Conservation (phyloP, 2,329 filamentous ascomycete species). For the Alternaria panax region DNA sequence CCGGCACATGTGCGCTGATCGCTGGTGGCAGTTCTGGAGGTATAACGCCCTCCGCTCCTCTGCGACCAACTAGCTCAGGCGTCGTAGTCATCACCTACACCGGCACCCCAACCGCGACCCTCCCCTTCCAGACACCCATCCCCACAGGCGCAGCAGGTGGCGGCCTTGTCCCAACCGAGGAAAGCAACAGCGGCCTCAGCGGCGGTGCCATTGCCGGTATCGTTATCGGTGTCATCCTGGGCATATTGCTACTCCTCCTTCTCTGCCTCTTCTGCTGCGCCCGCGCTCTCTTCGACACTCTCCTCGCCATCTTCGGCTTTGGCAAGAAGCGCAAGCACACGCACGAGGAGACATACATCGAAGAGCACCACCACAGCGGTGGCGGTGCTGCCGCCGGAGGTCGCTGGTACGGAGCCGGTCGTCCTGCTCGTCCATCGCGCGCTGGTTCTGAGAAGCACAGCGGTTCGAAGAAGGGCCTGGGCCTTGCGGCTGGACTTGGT, state of each 20-base stretch:
- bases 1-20: slow-evolving; percentile 64
- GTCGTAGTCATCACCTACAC: slow-evolving; percentile 60
- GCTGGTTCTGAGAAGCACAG: slow-evolving; percentile 44
- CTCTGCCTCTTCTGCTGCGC: slow-evolving; percentile 76
- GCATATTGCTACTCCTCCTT: slow-evolving; percentile 70
- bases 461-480: slow-evolving; percentile 46
- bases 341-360: slow-evolving; percentile 67
- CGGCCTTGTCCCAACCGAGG: slow-evolving; percentile 40
- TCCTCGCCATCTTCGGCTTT: slow-evolving; percentile 68
- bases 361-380: slow-evolving; percentile 68
- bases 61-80: slow-evolving; percentile 61
- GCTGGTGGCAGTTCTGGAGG: slow-evolving; percentile 59
- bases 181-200: slow-evolving; percentile 59
- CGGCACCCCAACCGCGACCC: slow-evolving; percentile 55
- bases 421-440: slow-evolving; percentile 45
- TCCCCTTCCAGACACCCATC: slow-evolving; percentile 61
- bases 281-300: slow-evolving; percentile 62
- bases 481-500: slow-evolving; percentile 53
- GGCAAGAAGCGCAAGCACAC: slow-evolving; percentile 57
- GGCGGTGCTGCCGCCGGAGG: slow-evolving; percentile 65
- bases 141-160: slow-evolving; percentile 59
- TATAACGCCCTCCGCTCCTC: slow-evolving; percentile 58
- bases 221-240: slow-evolving; percentile 75
- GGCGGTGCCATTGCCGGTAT: slow-evolving; percentile 81
- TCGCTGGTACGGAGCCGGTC: slow-evolving; percentile 57